Evolutionary conservation across 75 land plant species (phyloP).

Genomic region (Cunninghamia lanceolata): DNA sequence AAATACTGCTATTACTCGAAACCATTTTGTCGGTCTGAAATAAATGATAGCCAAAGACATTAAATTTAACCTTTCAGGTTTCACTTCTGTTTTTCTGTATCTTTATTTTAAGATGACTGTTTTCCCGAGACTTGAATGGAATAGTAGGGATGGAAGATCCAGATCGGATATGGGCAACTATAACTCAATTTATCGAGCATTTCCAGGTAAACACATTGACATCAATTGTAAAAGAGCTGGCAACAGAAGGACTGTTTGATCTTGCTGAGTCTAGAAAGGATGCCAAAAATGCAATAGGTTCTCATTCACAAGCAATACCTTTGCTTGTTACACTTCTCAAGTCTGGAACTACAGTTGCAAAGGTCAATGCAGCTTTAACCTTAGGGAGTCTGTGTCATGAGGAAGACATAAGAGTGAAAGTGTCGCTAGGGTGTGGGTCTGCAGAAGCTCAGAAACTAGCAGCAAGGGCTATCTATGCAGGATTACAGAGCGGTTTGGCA

Average conservation of each 20-base stretch:
- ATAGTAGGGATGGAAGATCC: slow-evolving; percentile 47
- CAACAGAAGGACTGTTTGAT: slow-evolving; percentile 38
- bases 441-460: slow-evolving; percentile 73
- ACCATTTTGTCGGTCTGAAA: neutral
- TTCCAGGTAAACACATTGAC: slow-evolving; percentile 26
- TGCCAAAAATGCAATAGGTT: slow-evolving; percentile 62
- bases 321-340: slow-evolving; percentile 72
- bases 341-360: slow-evolving; percentile 59
- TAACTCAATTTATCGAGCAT: slow-evolving; percentile 66
- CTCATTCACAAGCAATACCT: slow-evolving; percentile 87
- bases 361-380: slow-evolving; percentile 73
- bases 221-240: slow-evolving; percentile 53
- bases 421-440: slow-evolving; percentile 39
- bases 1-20: neutral
- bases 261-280: slow-evolving; percentile 47
- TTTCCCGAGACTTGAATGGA: slow-evolving; percentile 40
- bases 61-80: neutral
- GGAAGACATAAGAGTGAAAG: slow-evolving; percentile 76
- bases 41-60: neutral
- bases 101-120: neutral
- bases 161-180: slow-evolving; percentile 49
- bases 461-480: slow-evolving; percentile 75
- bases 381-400: slow-evolving; percentile 68
- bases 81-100: neutral
- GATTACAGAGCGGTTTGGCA: slow-evolving; percentile 65